These are phyloP conservation scores for Trebouxia sp. DNA, from an alignment of 139 green algal genomes.

Conservation along the genomic window DNA sequence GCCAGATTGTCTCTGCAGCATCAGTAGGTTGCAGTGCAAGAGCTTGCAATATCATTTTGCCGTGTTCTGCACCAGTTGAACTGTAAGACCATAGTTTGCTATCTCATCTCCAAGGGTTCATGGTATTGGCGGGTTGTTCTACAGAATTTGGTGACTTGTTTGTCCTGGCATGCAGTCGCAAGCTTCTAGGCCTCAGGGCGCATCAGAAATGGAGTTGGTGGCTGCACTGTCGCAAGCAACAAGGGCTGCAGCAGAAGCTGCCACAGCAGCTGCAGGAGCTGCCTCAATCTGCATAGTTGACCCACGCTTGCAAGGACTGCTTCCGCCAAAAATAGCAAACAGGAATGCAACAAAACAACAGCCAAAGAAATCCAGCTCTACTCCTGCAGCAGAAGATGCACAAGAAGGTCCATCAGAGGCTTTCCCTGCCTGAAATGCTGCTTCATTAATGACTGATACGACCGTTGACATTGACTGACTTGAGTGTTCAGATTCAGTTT, in stretches of 20 bases:
- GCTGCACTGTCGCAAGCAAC: conserved; percentile 54
- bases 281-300: conserved; percentile 41
- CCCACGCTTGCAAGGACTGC: background rate
- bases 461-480: too few species aligned
- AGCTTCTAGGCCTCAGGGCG: conserved; percentile 30
- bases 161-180: conserved; percentile 19
- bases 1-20: background rate
- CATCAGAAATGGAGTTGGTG: conserved; percentile 54
- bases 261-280: conserved; percentile 49
- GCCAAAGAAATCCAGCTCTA: too few species aligned
- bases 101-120: background rate
- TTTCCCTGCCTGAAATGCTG: too few species aligned
- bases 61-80: background rate
- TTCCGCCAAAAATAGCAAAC: too few species aligned
- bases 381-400: too few species aligned
- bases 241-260: conserved; percentile 50
- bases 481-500: too few species aligned
- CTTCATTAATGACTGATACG: too few species aligned
- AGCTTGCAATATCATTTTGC: background rate
- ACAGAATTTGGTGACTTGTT: too few species aligned
- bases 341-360: too few species aligned
- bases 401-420: too few species aligned
- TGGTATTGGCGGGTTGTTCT: too few species aligned
- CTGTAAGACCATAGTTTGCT: background rate
- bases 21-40: background rate